These are phyloP conservation scores for Teratosphaeria zuluensis DNA, from an alignment of 2,329 filamentous ascomycete genomes.

Conservation along the genomic window DNA sequence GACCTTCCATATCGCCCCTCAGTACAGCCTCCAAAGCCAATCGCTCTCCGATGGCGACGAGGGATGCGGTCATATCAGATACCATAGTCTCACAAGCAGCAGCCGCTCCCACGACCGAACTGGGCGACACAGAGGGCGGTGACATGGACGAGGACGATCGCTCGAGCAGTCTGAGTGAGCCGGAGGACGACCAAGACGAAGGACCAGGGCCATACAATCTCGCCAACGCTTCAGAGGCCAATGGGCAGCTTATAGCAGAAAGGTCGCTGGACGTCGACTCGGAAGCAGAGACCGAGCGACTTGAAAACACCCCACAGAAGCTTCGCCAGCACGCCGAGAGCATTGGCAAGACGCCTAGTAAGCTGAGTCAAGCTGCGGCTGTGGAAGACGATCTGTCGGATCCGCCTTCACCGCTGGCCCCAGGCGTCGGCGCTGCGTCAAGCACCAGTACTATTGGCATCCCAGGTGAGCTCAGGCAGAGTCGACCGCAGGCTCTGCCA, in stretches of 20 bases:
- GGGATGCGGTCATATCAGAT: conserved; percentile 4
- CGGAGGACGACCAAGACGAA: conserved; percentile 60
- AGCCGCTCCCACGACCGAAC: not conserved
- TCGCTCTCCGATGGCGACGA: conserved; percentile 18
- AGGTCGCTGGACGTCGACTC: conserved; percentile 48
- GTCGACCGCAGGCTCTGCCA: not conserved
- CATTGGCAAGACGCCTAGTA: conserved; percentile 65
- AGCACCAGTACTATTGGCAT: conserved; percentile 23
- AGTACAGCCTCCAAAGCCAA: conserved; percentile 20
- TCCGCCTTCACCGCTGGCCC: conserved; percentile 22
- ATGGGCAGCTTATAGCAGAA: conserved; percentile 9
- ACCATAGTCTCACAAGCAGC: not conserved
- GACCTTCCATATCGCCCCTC: conserved; percentile 26
- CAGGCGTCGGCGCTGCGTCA: conserved; percentile 20
- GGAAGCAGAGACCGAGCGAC: conserved; percentile 87
- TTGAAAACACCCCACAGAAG: conserved; percentile 56
- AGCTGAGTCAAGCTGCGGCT: conserved; percentile 53
- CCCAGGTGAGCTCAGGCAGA: conserved; percentile 12
- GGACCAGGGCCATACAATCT: conserved; percentile 9
- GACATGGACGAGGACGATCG: conserved; percentile 32
- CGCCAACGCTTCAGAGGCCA: not conserved
- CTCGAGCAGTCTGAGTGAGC: conserved; percentile 88
- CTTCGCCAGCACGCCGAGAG: conserved; percentile 24
- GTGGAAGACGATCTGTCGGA: conserved; percentile 33
- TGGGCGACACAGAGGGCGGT: conserved; percentile 2